These are phyloP conservation scores for Harrya chromipes DNA, from an alignment of 768 basidiomycete genomes.

Conservation along the genomic window DNA sequence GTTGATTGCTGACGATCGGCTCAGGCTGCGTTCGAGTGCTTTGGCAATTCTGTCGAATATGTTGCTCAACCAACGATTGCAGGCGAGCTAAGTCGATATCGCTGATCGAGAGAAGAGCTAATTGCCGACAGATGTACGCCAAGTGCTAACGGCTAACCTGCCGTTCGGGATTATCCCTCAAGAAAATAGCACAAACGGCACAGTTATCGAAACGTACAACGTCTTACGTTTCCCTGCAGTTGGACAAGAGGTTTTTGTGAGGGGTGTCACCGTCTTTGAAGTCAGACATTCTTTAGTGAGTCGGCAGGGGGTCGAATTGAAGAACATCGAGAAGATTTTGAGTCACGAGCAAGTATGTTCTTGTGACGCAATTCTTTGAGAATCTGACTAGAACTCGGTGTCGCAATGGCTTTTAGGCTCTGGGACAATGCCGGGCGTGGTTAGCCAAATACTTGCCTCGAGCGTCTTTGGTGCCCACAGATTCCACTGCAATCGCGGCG, in stretches of 20 bases:
- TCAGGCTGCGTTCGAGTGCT: constrained; percentile 47
- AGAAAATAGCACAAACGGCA: constrained; percentile 76
- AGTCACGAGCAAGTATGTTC: constrained; percentile 76
- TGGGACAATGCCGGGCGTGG: constrained; percentile 76
- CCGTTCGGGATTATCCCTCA: constrained; percentile 69
- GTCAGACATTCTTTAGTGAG: constrained; percentile 70
- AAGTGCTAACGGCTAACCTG: constrained; percentile 41
- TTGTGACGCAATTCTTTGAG: background rate
- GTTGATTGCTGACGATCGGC: constrained; percentile 21
- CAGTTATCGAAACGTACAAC: constrained; percentile 74
- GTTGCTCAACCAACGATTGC: constrained; percentile 38
- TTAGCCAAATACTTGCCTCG: constrained; percentile 50
- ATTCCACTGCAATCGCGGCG: constrained; percentile 75
- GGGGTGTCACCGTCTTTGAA: constrained; percentile 55
- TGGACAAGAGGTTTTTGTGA: constrained; percentile 47
- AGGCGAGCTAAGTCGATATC: constrained; percentile 27
- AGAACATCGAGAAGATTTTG: constrained; percentile 55
- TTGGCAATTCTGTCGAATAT: constrained; percentile 46
- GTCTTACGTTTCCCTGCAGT: constrained; percentile 43
- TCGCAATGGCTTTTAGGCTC: constrained; percentile 44
- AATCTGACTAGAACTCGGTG: background rate
- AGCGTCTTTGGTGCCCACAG: constrained; percentile 50
- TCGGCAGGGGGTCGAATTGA: constrained; percentile 52
- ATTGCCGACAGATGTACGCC: constrained; percentile 51
- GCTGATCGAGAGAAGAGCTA: background rate